Percentiles rank a stretch among this genome's conserved stretches.
Conservation (phyloP, 164 flowering plant species). For the Hamamelis virginiana region DNA sequence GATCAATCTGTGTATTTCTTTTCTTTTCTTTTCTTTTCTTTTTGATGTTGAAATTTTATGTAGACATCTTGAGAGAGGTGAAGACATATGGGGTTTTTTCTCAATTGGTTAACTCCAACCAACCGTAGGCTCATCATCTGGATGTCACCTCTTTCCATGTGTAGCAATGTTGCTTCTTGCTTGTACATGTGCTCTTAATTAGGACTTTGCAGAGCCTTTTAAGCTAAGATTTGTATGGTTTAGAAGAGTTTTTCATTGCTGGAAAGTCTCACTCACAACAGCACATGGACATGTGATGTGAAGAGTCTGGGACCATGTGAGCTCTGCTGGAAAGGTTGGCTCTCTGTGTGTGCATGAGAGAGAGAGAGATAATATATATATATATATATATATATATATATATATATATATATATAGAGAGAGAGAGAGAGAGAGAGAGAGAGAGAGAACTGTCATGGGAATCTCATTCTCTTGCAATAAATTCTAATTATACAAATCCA, state of each 20-base stretch:
- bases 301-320: slow-evolving; percentile 38
- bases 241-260: slow-evolving; percentile 11
- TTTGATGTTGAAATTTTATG: too few relatives aligned
- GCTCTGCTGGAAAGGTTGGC: slow-evolving; percentile 24
- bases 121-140: too few relatives aligned
- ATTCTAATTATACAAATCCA: slow-evolving; percentile 25
- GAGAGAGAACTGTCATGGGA: slow-evolving; percentile 15
- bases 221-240: slow-evolving; percentile 8
- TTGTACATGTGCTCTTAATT: slow-evolving; percentile 11
- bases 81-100: too few relatives aligned
- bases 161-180: slow-evolving; percentile 6
- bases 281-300: slow-evolving; percentile 31
- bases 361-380: too few relatives aligned
- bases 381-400: too few relatives aligned
- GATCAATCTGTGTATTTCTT: too few relatives aligned
- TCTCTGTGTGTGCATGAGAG: background rate
- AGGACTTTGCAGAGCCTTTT: slow-evolving; percentile 13
- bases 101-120: too few relatives aligned
- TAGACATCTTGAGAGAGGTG: too few relatives aligned
- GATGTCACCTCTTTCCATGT: background rate
- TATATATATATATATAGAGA: too few relatives aligned
- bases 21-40: too few relatives aligned
- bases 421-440: slow-evolving; percentile 12
- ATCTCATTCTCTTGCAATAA: slow-evolving; percentile 26
- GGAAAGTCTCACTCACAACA: slow-evolving; percentile 25